Evolutionary conservation across 352 stramenopile genomes (phyloP).

Genomic region (Plasmopara muralis): DNA sequence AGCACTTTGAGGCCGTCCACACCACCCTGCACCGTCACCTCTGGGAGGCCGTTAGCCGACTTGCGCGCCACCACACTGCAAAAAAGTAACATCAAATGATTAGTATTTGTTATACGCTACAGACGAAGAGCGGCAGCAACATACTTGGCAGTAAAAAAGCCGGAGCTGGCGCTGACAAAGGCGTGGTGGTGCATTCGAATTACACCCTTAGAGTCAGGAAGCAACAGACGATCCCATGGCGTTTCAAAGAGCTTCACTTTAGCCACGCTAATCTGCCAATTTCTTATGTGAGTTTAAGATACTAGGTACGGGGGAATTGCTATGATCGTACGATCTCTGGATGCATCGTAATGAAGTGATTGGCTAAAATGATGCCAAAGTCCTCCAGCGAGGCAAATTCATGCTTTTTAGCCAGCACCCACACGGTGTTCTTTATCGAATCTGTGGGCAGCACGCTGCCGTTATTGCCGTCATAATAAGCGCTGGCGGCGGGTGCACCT

Average conservation of each 20-base stretch:
- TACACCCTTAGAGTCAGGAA: constrained; percentile 46
- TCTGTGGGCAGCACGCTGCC: constrained; percentile 79
- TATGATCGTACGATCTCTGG: constrained; percentile 47
- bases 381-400: constrained; percentile 84
- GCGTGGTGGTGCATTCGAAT: constrained; percentile 62
- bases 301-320: too few relatives aligned
- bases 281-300: not conserved
- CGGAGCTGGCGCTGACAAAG: constrained; percentile 56
- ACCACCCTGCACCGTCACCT: constrained; percentile 49
- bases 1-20: constrained; percentile 72
- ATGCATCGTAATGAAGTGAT: constrained; percentile 83
- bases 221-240: constrained; percentile 58
- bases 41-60: constrained; percentile 21
- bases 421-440: constrained; percentile 89
- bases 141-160: constrained; percentile 55
- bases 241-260: constrained; percentile 76
- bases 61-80: constrained; percentile 50
- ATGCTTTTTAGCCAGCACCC: constrained; percentile 82
- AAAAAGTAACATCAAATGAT: not conserved
- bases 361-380: constrained; percentile 80
- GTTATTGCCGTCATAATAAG: constrained; percentile 85
- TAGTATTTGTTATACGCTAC: not conserved
- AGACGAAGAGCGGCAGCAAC: constrained; percentile 13
- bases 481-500: constrained; percentile 57
- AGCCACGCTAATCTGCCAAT: constrained; percentile 47